These are phyloP conservation scores for Hydnomerulius pinastri DNA, from an alignment of 768 basidiomycete genomes.

Conservation along the genomic window DNA sequence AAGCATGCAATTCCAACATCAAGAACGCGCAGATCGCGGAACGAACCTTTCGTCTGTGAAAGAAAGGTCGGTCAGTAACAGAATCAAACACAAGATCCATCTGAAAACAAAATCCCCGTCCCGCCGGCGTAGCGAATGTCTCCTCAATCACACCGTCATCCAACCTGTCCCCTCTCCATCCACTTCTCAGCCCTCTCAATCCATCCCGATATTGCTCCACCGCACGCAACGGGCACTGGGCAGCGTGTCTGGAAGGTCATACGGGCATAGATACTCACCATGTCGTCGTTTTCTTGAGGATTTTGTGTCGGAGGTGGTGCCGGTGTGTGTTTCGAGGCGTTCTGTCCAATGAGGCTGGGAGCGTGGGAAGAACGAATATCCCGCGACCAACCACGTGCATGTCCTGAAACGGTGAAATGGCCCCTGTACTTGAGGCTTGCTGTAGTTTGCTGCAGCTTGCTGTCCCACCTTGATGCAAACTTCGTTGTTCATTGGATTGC, in stretches of 20 bases:
- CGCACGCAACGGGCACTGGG: conserved; percentile 1
- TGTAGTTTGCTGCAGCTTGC: not conserved
- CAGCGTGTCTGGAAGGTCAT: conserved; percentile 8
- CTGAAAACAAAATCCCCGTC: not conserved
- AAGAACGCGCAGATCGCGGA: not conserved
- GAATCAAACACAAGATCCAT: not conserved
- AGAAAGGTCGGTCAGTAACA: conserved; percentile 22
- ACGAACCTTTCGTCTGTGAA: conserved; percentile 82
- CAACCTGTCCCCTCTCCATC: conserved; percentile 30
- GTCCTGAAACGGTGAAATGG: not conserved
- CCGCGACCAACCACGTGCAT: conserved; percentile 11
- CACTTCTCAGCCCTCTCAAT: conserved; percentile 28
- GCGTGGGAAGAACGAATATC: conserved; percentile 20
- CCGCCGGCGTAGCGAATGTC: not conserved
- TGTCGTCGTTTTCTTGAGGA: conserved; percentile 41
- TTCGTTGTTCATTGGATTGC: too few relatives aligned
- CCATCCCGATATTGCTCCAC: conserved; percentile 17
- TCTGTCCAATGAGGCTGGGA: conserved; percentile 13
- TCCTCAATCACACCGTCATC: conserved; percentile 36
- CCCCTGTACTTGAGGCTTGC: conserved; percentile 1
- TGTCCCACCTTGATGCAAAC: too few relatives aligned
- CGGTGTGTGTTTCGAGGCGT: conserved; percentile 3
- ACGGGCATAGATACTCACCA: conserved; percentile 44
- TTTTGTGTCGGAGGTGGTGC: conserved; percentile 22
- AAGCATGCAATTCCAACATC: conserved; percentile 11